These are phyloP conservation scores for California macrophylla DNA, from an alignment of 441 rosid genomes.

Conservation along the genomic window DNA sequence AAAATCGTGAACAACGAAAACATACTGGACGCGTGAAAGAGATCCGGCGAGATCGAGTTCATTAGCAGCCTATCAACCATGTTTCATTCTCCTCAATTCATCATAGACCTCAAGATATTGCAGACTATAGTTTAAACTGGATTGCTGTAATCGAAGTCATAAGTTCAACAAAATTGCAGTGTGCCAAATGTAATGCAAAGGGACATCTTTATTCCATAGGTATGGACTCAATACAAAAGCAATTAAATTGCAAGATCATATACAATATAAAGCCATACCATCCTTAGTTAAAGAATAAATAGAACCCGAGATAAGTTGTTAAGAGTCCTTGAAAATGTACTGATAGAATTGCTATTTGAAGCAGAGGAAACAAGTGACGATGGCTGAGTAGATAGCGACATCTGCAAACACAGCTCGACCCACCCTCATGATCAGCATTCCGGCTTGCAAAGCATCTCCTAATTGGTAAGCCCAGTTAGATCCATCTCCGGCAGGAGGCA, in stretches of 20 bases:
- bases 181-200: neutral
- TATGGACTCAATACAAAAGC: neutral
- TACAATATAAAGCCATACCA: neutral
- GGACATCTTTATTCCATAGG: neutral
- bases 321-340: neutral
- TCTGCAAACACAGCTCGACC: neutral
- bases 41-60: too few species aligned
- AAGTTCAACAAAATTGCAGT: neutral
- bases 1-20: too few species aligned
- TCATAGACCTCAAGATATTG: too few species aligned
- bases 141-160: neutral
- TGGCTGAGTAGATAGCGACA: neutral
- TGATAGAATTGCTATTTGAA: neutral
- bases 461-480: neutral
- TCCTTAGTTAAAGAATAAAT: neutral
- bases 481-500: neutral
- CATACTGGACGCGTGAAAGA: too few species aligned
- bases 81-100: too few species aligned
- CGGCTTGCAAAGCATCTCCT: neutral
- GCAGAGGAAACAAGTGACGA: neutral
- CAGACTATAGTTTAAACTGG: too few species aligned
- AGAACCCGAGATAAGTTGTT: neutral
- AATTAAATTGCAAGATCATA: neutral
- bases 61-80: too few species aligned
- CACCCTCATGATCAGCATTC: neutral